These are phyloP conservation scores for Pleurotus sapidus DNA, from an alignment of 768 basidiomycete species.

Conservation along the genomic window DNA sequence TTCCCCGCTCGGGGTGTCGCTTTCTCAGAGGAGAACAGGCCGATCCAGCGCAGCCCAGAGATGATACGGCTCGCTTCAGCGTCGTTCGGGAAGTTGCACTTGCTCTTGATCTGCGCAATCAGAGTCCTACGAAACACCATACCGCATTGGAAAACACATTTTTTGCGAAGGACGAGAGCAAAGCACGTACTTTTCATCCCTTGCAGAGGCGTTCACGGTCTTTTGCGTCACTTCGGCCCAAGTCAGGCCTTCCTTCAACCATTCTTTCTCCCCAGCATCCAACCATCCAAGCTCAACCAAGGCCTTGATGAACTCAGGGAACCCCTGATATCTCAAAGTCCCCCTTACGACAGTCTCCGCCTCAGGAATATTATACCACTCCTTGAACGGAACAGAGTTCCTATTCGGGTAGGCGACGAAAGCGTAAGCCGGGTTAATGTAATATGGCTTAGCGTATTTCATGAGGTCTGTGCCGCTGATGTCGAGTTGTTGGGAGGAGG, in stretches of 20 bases:
- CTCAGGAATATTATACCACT: constrained; percentile 92
- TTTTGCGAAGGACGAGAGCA: neutral
- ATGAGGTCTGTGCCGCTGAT: constrained; percentile 85
- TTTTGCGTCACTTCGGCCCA: constrained; percentile 85
- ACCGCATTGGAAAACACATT: constrained; percentile 6
- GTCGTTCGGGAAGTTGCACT: constrained; percentile 72
- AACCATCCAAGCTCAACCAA: constrained; percentile 89
- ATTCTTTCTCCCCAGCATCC: constrained; percentile 70
- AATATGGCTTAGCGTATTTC: constrained; percentile 89
- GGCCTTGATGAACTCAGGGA: constrained; percentile 90
- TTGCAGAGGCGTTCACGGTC: constrained; percentile 63
- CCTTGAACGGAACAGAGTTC: constrained; percentile 85
- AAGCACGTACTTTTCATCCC: constrained; percentile 59
- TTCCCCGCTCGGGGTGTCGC: constrained; percentile 64
- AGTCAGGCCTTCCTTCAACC: constrained; percentile 69
- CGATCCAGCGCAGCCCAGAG: constrained; percentile 91
- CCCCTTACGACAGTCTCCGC: constrained; percentile 91
- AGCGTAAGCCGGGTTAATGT: constrained; percentile 91
- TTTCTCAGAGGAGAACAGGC: constrained; percentile 75
- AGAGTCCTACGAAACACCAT: constrained; percentile 50
- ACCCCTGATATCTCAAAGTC: constrained; percentile 92
- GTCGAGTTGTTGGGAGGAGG: constrained; percentile 58
- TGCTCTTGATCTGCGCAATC: constrained; percentile 62
- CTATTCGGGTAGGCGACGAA: constrained; percentile 98
- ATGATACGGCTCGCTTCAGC: constrained; percentile 75